Conservation (phyloP, 805 yeast species). For the Wickerhamia fluorescens region DNA sequence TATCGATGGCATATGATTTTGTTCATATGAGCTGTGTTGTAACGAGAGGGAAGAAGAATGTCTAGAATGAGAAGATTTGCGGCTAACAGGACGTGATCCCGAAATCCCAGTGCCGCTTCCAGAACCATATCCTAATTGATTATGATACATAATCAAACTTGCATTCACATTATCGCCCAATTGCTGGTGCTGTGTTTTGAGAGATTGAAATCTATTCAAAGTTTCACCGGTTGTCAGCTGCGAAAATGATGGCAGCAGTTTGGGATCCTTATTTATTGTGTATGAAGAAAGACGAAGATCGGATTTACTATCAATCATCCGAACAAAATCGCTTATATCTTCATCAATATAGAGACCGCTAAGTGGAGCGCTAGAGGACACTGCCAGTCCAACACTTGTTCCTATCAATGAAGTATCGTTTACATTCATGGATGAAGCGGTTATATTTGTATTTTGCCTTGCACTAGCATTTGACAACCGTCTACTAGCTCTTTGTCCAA, state of each 20-base stretch:
- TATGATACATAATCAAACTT: constrained; percentile 31
- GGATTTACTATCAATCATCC: constrained; percentile 58
- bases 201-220: constrained; percentile 42
- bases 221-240: constrained; percentile 31
- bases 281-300: constrained; percentile 35
- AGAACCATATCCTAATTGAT: constrained; percentile 1
- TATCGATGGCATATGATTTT: constrained; percentile 25
- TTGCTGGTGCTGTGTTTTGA: constrained; percentile 47
- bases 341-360: constrained; percentile 45
- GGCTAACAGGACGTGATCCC: constrained; percentile 17
- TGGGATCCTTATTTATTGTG: constrained; percentile 10
- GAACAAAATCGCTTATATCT: constrained; percentile 64
- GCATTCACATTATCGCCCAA: constrained; percentile 50
- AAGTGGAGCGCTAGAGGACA: constrained; percentile 25
- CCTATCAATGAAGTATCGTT: constrained; percentile 20
- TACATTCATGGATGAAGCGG: constrained; percentile 8
- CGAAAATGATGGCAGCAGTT: constrained; percentile 8
- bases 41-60: constrained; percentile 19
- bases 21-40: constrained; percentile 20
- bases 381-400: constrained; percentile 30
- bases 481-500: constrained; percentile 57
- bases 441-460: constrained; percentile 16
- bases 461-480: constrained; percentile 35
- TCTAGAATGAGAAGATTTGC: constrained; percentile 26
- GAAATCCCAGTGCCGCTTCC: constrained; percentile 4